Evolutionary conservation across 192 early-diverging fungal species (phyloP).

Genomic region (Funneliformis geosporum): DNA sequence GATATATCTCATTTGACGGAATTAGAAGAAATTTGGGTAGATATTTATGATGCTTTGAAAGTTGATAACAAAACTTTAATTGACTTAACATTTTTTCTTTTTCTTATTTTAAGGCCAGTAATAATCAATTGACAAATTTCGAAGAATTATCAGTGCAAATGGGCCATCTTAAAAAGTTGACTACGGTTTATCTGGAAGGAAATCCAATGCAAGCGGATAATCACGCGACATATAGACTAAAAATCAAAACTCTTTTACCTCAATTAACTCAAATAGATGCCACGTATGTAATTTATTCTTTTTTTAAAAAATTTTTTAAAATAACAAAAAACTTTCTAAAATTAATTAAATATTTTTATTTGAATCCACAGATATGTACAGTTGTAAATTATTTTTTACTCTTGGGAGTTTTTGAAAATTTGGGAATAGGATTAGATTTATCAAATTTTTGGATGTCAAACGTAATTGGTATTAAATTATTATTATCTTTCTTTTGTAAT

Average conservation of each 20-base stretch:
- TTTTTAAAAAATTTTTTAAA: constrained; percentile 19
- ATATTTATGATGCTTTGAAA: constrained; percentile 34
- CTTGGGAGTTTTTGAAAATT: no score
- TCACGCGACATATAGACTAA: constrained; percentile 80
- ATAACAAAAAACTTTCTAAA: no score
- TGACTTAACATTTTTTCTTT: not conserved
- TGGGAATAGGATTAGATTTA: no score
- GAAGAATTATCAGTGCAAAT: constrained; percentile 76
- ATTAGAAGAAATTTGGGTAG: constrained; percentile 91
- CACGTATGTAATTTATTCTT: constrained; percentile 47
- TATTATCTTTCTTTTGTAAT: no score
- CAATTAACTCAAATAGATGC: constrained; percentile 94
- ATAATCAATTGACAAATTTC: constrained; percentile 76
- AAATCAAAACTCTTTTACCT: constrained; percentile 83
- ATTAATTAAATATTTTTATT: not conserved
- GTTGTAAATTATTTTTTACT: no score
- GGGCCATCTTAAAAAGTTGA: constrained; percentile 56
- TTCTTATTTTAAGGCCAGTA: constrained; percentile 63
- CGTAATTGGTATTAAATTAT: no score
- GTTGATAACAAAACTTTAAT: not conserved
- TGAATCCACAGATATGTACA: no score
- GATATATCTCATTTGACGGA: constrained; percentile 66
- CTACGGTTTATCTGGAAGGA: constrained; percentile 93
- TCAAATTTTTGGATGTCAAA: no score
- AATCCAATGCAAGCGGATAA: constrained; percentile 87